Conservation (phyloP, 2,329 filamentous ascomycete genomes). For the Colletotrichum lindemuthianum region DNA sequence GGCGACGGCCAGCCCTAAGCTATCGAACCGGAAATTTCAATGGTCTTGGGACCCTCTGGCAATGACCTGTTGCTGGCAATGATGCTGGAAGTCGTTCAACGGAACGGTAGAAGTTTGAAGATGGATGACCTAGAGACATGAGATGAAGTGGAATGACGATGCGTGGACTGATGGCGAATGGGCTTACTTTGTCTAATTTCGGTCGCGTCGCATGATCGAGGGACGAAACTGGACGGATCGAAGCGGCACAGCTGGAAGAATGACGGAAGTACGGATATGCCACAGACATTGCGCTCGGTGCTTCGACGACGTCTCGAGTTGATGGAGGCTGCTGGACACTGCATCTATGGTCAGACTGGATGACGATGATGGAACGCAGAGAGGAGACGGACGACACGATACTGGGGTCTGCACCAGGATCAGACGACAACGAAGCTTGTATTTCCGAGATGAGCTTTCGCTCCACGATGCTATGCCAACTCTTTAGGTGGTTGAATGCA, state of each 20-base stretch:
- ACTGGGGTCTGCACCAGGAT: no score
- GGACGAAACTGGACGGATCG: constrained; percentile 7
- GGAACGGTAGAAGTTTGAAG: no score
- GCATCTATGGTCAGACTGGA: no score
- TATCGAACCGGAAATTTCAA: not conserved
- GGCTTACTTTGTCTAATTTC: constrained; percentile 23
- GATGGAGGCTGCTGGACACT: no score
- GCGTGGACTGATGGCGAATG: constrained; percentile 15
- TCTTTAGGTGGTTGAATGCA: no score
- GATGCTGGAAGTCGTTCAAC: no score
- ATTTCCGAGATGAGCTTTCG: no score
- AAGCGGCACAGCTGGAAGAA: not conserved
- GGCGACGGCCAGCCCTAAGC: not conserved
- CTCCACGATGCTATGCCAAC: no score
- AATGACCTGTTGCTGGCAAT: not conserved
- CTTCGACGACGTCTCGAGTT: not conserved
- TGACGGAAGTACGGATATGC: not conserved
- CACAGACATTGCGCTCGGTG: not conserved
- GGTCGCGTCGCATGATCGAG: constrained; percentile 6
- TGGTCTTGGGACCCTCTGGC: not conserved
- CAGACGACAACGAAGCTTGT: no score
- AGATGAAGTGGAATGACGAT: constrained; percentile 20
- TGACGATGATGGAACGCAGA: no score
- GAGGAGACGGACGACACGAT: no score
- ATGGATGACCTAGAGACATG: not conserved